Percentiles rank a stretch among this genome's conserved stretches.
phyloP scores from a whole-genome alignment of 305 asterid genomes.

The Fraxinus angustifolia region DNA sequence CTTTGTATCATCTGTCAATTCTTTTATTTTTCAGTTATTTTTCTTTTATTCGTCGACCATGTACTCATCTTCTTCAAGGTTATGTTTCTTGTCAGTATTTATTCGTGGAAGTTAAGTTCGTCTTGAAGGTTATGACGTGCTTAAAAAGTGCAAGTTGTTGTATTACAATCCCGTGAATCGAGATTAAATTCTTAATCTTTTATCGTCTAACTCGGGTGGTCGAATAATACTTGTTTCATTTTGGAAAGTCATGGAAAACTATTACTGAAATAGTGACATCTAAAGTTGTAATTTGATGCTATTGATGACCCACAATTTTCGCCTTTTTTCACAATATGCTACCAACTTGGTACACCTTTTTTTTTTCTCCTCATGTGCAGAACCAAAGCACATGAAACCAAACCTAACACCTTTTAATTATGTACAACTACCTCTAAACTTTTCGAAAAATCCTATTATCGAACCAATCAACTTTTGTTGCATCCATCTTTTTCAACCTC shows the following conservation, averaged over 20 bases:
- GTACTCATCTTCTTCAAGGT: not conserved
- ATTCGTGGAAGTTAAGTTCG: not conserved
- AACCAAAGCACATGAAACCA: constrained; percentile 5
- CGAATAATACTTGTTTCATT: not conserved
- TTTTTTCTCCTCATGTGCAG: not conserved
- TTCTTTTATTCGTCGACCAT: not conserved
- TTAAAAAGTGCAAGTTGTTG: not conserved
- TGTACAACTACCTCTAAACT: constrained; percentile 1
- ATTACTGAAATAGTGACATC: not conserved
- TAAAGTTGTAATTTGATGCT: not conserved
- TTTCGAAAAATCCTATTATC: not conserved
- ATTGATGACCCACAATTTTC: not conserved
- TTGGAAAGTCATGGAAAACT: not conserved
- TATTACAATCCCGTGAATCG: not conserved
- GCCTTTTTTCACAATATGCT: not conserved
- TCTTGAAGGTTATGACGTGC: not conserved
- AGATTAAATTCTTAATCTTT: not conserved
- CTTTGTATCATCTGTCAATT: constrained; percentile 17
- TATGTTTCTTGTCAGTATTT: not conserved
- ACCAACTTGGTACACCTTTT: not conserved
- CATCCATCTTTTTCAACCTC: not conserved
- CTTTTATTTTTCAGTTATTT: not conserved
- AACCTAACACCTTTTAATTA: not conserved
- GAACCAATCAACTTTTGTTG: not conserved
- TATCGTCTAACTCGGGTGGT: not conserved